Evolutionary conservation across 768 basidiomycete genomes (phyloP), one percentile per base, ranked within the genome.

Genomic region (Agrocybe chaxingu): DNA sequence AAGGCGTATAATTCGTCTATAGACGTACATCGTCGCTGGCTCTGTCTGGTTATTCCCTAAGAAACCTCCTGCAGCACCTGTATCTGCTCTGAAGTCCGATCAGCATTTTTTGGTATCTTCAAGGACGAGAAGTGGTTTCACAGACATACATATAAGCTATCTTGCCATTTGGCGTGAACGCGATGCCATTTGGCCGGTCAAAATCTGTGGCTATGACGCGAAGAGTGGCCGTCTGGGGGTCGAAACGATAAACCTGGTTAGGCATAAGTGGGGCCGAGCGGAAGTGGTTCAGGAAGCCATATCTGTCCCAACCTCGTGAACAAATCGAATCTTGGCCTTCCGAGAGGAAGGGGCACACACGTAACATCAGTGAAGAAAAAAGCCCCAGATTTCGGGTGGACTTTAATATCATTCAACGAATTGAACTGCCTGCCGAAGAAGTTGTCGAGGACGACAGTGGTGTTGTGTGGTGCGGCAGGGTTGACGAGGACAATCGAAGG

Each of bases 341-440:
- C 16, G 16, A 8, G 32, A 34, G 41, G 16, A 33, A 39, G n/a
- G 18, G 31, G 19, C 2, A 74, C 80, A 40, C 69, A 89, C 80
- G 73, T 70, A 11, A 74, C 72, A 59, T 92, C 89, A 0, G 89
- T 91, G 67, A 92, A 89, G 68, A 86, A 89, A 1, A 91, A 57
- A 35, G 79, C 79, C 34, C 82, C 81, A 53, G 77, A 51, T 7
- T 31, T 85, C 1, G 85, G 87, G 46, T 89, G 82, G 3, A 89
- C 70, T 57, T 87, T 89, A 51, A 86, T 73, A 55, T 93, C 89
- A 62, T 91, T 89, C 44, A 92, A 63, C 1, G 89, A 89, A 66
- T 87, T 90, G 69, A 90, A 92, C 56, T 89, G 88, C 2, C 87
- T 72, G 1, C 89, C 89, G 57, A 80, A 87, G 66, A 77, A 89